A percentile compares a stretch with the other conserved stretches of the same genome.
Evolutionary conservation across 2,329 filamentous ascomycete genomes (phyloP).

Genomic region (Beauveria rudraprayagi): DNA sequence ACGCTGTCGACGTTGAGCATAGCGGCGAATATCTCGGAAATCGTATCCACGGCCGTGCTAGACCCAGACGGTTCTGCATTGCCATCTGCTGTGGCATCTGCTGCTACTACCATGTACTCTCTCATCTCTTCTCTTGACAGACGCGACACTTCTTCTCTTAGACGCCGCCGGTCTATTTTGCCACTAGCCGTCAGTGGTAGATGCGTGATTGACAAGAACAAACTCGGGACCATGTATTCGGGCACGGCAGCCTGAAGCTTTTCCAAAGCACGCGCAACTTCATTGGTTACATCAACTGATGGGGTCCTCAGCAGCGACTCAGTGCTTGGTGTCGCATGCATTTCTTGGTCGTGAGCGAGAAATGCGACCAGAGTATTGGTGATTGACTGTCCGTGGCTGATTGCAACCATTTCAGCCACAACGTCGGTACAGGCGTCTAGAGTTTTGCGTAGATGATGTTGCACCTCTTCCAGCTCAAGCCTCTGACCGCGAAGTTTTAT

Average conservation of each 20-base stretch:
- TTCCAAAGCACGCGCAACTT: constrained; percentile 6
- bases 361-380: neutral
- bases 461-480: constrained; percentile 36
- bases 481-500: constrained; percentile 52
- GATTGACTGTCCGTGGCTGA: neutral
- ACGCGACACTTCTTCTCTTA: too few relatives aligned
- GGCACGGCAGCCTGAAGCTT: constrained; percentile 11
- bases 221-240: neutral
- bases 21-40: too few relatives aligned
- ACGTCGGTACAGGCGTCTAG: constrained; percentile 9
- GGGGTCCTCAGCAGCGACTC: neutral
- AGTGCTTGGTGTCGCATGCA: neutral
- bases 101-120: too few relatives aligned
- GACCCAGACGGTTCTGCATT: too few relatives aligned
- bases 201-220: neutral
- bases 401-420: neutral
- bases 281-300: too few relatives aligned
- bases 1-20: too few relatives aligned
- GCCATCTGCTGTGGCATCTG: too few relatives aligned
- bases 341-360: neutral
- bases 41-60: too few relatives aligned
- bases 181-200: neutral
- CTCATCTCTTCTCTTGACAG: too few relatives aligned
- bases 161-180: constrained; percentile 20
- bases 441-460: constrained; percentile 27